Conservation (phyloP, 345 rosid genomes). For the Brassica nigra region DNA sequence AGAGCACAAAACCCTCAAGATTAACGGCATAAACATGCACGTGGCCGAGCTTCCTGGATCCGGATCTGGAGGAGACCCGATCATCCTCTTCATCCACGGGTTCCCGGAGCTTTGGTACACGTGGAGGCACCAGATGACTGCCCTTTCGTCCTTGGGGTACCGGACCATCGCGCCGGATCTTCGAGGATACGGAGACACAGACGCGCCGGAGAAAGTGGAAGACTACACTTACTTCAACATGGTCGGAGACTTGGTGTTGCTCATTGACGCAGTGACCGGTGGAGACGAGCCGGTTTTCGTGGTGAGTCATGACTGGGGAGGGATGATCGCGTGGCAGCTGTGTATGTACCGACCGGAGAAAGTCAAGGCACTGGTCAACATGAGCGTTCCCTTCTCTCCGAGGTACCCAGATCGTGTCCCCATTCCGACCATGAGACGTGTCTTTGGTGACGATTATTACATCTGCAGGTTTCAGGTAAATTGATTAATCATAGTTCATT, state of each 20-base stretch:
- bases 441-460: slow-evolving; percentile 73
- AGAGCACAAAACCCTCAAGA: slow-evolving; percentile 52
- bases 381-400: slow-evolving; percentile 53
- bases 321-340: slow-evolving; percentile 59
- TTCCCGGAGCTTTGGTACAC: slow-evolving; percentile 89
- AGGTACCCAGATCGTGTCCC: slow-evolving; percentile 63
- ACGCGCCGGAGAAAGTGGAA: slow-evolving; percentile 51
- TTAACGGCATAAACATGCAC: slow-evolving; percentile 75
- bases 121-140: slow-evolving; percentile 80
- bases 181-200: slow-evolving; percentile 77
- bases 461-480: slow-evolving; percentile 79
- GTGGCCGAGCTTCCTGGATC: slow-evolving; percentile 64
- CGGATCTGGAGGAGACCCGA: slow-evolving; percentile 36
- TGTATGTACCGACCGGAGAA: slow-evolving; percentile 61
- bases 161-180: slow-evolving; percentile 84
- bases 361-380: slow-evolving; percentile 63
- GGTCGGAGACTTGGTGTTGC: slow-evolving; percentile 59
- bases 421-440: slow-evolving; percentile 43
- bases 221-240: slow-evolving; percentile 56
- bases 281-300: slow-evolving; percentile 52
- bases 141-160: slow-evolving; percentile 67
- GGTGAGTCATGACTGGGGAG: slow-evolving; percentile 82
- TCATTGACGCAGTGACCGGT: slow-evolving; percentile 50
- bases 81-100: slow-evolving; percentile 73
- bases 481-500: not conserved